Evolutionary conservation across 2,329 filamentous ascomycete species (phyloP).

Genomic region (Fusarium armeniacum): DNA sequence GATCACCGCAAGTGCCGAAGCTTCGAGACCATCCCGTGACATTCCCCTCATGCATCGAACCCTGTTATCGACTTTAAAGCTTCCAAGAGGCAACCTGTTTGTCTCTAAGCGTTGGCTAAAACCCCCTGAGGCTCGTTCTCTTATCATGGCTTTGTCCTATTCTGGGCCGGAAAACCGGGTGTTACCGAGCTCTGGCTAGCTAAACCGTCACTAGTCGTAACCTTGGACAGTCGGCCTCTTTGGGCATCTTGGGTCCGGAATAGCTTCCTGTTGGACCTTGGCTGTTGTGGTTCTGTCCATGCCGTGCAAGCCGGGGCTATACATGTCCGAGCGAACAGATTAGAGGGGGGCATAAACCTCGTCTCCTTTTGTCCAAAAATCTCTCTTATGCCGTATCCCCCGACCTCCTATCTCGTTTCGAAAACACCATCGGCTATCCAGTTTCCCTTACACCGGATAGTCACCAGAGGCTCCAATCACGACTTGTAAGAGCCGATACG

Average conservation of each 20-base stretch:
- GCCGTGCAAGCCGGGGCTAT: constrained; percentile 3
- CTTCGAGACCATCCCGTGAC: constrained; percentile 40
- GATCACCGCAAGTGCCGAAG: constrained; percentile 27
- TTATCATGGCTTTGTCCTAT: constrained; percentile 11
- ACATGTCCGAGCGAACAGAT: constrained; percentile 8
- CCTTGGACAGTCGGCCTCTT: constrained; percentile 17
- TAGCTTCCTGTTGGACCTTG: constrained; percentile 38
- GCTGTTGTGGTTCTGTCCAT: constrained; percentile 5
- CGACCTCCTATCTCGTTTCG: constrained; percentile 1
- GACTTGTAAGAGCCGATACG: constrained; percentile 7
- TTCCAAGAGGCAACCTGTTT: constrained; percentile 1
- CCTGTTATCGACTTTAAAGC: constrained; percentile 20
- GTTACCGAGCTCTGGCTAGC: neutral
- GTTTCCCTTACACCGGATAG: constrained; percentile 7
- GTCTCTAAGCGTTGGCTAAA: constrained; percentile 5
- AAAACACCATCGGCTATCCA: constrained; percentile 8
- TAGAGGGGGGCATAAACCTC: neutral
- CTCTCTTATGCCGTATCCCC: constrained; percentile 1
- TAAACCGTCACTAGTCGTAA: constrained; percentile 23
- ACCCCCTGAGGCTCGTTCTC: constrained; percentile 4
- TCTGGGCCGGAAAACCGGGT: constrained; percentile 24
- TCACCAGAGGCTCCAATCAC: constrained; percentile 22
- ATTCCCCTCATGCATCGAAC: constrained; percentile 35
- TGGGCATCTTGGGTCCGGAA: constrained; percentile 20
- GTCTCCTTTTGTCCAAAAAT: constrained; percentile 6